Base-by-base conservation (phyloP, 345 rosid genomes). In the Gossypium anomalum region DNA sequence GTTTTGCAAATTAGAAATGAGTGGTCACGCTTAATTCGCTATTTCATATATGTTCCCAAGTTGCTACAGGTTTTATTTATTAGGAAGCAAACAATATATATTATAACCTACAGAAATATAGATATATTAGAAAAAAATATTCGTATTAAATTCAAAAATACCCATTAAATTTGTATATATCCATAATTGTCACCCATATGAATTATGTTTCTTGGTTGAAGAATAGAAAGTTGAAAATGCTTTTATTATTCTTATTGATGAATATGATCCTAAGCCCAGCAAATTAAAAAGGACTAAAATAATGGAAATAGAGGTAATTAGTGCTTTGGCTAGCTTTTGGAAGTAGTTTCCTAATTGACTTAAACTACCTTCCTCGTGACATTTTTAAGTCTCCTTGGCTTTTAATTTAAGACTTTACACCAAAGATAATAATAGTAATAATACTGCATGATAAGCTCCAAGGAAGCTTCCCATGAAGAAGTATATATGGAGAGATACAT, bases 331-430 rank as follows among this genome's bases (percentile, higher is more conserved):
- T 76, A 69, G 80, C 52, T 78, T 65, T 69, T 58, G 70, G 55
- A 64, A 67, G 78, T 73, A 74, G 76, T 78, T 76, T 71, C 78
- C 77, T 67, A 68, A 80, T 80, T 80, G 81, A 80, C 64, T 76
- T 76, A 71, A 49, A 67, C 81, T 74, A 62, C 83, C 82, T 80
- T 75, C 70, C 57, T 75, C 70, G 22, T 70, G 72, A 76, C 71
- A 58, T 67, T 72, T 70, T 58, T 58, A 11, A 73, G 67, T 77
- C 80, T 81, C 75, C 77, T 79, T 80, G 81, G 81, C 80, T 82
- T 81, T 77, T 69, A 77, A 67, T 82, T 81, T 29, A 83, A 83
- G 79, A 78, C 75, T 77, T 63, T 75, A 70, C 63, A 70, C 27
- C 55, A 57, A 81, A 74, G 61, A 77, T 75, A 72, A 81, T 79